Conservation (phyloP, 441 rosid genomes). For the Adansonia grandidieri region DNA sequence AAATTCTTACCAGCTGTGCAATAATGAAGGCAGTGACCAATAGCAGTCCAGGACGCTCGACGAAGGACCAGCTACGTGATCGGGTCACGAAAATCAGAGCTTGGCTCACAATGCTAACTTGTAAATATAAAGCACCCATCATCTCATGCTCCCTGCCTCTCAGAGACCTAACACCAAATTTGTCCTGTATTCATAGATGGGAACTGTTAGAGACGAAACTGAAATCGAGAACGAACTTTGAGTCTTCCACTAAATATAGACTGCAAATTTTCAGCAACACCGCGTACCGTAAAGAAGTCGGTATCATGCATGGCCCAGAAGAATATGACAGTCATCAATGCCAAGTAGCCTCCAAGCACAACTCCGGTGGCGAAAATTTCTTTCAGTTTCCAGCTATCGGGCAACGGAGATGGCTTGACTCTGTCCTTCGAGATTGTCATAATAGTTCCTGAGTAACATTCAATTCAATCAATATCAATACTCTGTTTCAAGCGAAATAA, state of each 20-base stretch:
- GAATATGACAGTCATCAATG: constrained; percentile 26
- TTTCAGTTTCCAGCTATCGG: constrained; percentile 30
- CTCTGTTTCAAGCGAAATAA: constrained; percentile 5
- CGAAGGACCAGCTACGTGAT: constrained; percentile 89
- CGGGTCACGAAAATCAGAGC: constrained; percentile 89
- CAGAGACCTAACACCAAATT: constrained; percentile 58
- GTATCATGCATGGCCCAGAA: constrained; percentile 17
- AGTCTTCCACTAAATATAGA: not conserved
- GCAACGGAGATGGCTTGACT: constrained; percentile 29
- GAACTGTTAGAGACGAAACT: not conserved
- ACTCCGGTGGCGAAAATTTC: constrained; percentile 30
- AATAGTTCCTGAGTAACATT: constrained; percentile 21
- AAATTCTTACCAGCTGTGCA: constrained; percentile 70
- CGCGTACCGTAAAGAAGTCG: constrained; percentile 28
- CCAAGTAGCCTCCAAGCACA: constrained; percentile 22
- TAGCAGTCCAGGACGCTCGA: constrained; percentile 77
- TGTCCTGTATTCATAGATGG: constrained; percentile 49
- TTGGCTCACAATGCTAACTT: constrained; percentile 96
- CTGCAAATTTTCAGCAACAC: not conserved
- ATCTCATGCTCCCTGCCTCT: constrained; percentile 45
- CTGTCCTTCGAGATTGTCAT: constrained; percentile 33
- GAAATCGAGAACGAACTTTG: not conserved
- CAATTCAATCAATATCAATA: constrained; percentile 9
- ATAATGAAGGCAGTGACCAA: constrained; percentile 56
- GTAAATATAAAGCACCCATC: constrained; percentile 88